Percentiles rank a stretch among this genome's conserved stretches.
These are phyloP conservation scores for Atkinsonella hypoxylon DNA, from an alignment of 2,329 filamentous ascomycete genomes.

Conservation along the genomic window DNA sequence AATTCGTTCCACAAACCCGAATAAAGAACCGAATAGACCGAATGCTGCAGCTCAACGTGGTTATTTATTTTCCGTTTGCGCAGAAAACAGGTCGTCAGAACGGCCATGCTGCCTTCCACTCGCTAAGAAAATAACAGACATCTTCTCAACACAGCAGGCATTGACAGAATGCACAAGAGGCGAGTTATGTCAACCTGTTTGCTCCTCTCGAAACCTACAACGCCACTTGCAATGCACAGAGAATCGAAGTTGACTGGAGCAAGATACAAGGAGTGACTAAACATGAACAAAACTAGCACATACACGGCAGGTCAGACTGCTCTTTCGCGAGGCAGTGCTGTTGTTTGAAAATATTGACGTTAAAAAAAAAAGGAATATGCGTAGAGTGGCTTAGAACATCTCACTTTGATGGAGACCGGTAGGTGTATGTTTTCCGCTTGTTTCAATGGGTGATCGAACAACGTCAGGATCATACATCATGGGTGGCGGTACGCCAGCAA, in stretches of 20 bases:
- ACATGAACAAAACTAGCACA: neutral
- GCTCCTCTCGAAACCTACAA: neutral
- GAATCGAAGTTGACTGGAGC: neutral
- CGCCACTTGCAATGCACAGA: neutral
- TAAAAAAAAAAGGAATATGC: neutral
- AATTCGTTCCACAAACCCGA: neutral
- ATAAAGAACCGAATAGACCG: neutral
- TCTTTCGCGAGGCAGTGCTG: neutral
- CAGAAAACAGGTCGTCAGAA: neutral
- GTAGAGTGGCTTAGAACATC: slow-evolving; percentile 33
- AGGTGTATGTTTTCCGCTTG: slow-evolving; percentile 26
- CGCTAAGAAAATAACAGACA: neutral
- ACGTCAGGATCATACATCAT: slow-evolving; percentile 26
- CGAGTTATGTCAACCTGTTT: neutral
- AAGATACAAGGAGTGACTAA: neutral
- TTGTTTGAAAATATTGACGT: neutral
- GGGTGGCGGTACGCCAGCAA: slow-evolving; percentile 17
- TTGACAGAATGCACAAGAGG: neutral
- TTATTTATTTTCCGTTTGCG: neutral
- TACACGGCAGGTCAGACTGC: neutral
- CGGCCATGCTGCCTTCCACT: neutral
- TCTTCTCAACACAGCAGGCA: neutral
- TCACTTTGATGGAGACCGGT: slow-evolving; percentile 42
- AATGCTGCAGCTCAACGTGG: no score
- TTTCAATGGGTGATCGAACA: slow-evolving; percentile 21